Evolutionary conservation across 768 basidiomycete genomes (phyloP).

Genomic region (Pisolithus orientalis): DNA sequence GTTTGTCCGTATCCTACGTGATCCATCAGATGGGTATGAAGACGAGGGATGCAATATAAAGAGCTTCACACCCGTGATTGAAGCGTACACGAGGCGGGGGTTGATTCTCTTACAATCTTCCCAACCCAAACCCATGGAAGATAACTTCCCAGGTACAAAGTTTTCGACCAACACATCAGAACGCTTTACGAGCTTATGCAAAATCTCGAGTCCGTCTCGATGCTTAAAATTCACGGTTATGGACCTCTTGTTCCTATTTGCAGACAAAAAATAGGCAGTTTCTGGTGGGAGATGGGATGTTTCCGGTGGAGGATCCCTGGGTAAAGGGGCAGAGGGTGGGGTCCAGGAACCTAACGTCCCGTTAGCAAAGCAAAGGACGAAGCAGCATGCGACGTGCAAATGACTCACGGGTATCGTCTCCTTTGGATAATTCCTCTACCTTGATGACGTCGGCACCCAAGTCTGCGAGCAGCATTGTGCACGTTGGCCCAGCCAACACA

Average conservation of each 20-base stretch:
- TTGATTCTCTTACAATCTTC: conserved; percentile 77
- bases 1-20: conserved; percentile 74
- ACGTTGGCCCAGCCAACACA: conserved; percentile 85
- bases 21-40: not conserved
- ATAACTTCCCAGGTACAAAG: conserved; percentile 80
- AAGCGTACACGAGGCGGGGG: conserved; percentile 77
- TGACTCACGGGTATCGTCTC: conserved; percentile 82
- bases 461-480: conserved; percentile 93
- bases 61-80: conserved; percentile 64
- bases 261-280: conserved; percentile 87
- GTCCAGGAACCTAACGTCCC: conserved; percentile 50
- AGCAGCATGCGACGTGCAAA: conserved; percentile 2
- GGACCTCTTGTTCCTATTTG: conserved; percentile 86
- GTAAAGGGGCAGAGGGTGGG: conserved; percentile 52
- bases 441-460: conserved; percentile 92
- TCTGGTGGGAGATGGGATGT: conserved; percentile 74
- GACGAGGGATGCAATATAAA: not conserved
- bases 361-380: conserved; percentile 9
- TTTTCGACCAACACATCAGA: conserved; percentile 91
- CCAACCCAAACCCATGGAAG: conserved; percentile 79
- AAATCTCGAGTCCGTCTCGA: conserved; percentile 67
- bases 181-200: conserved; percentile 60
- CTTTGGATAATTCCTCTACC: conserved; percentile 71
- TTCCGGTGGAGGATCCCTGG: conserved; percentile 42
- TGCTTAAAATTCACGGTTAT: conserved; percentile 86